Conservation (phyloP, 805 yeast genomes). For the Clavispora phyllophila region DNA sequence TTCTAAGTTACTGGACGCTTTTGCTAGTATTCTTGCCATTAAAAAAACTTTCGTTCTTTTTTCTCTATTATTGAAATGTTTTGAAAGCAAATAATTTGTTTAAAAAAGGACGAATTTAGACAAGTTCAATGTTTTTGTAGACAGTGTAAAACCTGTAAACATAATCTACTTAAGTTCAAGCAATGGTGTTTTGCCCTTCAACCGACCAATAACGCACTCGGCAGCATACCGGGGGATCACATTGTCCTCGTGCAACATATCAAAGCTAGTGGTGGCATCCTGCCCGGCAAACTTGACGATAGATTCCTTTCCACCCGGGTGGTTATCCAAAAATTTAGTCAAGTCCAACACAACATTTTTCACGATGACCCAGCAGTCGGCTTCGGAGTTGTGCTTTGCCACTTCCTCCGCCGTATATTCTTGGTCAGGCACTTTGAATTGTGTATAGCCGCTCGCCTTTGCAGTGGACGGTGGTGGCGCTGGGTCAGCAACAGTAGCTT, state of each 20-base stretch:
- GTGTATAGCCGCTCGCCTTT: slow-evolving; percentile 5
- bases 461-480: not conserved
- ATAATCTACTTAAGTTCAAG: slow-evolving; percentile 24
- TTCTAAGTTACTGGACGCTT: slow-evolving; percentile 47
- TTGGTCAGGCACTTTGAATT: slow-evolving; percentile 40
- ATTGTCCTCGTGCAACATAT: slow-evolving; percentile 53
- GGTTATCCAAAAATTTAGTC: slow-evolving; percentile 40
- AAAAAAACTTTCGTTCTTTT: slow-evolving; percentile 8
- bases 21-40: slow-evolving; percentile 11
- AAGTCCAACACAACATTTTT: slow-evolving; percentile 49
- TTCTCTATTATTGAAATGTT: slow-evolving; percentile 7
- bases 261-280: slow-evolving; percentile 47
- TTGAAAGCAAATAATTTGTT: slow-evolving; percentile 12
- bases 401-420: slow-evolving; percentile 46
- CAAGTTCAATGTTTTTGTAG: not conserved
- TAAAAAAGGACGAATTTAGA: slow-evolving; percentile 5
- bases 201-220: slow-evolving; percentile 44
- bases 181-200: slow-evolving; percentile 44
- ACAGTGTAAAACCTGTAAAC: not conserved
- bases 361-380: slow-evolving; percentile 52
- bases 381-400: slow-evolving; percentile 39
- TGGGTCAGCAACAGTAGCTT: not conserved
- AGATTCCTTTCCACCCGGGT: slow-evolving; percentile 61
- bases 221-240: slow-evolving; percentile 47
- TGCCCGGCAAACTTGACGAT: slow-evolving; percentile 44